Conservation (phyloP, 495 filamentous ascomycete genomes). For the Penicillium coprophilum region DNA sequence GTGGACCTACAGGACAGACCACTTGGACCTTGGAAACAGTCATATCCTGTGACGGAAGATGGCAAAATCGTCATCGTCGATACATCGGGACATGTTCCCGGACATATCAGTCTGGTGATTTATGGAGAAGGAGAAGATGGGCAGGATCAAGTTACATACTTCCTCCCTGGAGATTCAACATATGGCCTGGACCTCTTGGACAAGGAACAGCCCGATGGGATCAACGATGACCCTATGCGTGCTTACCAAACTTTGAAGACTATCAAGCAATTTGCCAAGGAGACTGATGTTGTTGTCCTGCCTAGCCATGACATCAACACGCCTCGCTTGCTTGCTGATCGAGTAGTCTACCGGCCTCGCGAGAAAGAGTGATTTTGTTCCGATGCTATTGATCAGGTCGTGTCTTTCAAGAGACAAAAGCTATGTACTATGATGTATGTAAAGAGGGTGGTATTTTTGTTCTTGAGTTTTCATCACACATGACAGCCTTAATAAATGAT, state of each 20-base stretch:
- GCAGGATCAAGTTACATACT: slow-evolving; percentile 18
- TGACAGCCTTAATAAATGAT: background rate
- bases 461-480: background rate
- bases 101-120: slow-evolving; percentile 29
- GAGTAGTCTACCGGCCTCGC: slow-evolving; percentile 15
- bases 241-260: slow-evolving; percentile 25
- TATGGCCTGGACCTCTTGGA: slow-evolving; percentile 31
- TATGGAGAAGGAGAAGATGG: slow-evolving; percentile 12
- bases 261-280: slow-evolving; percentile 32
- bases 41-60: slow-evolving; percentile 31
- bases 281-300: slow-evolving; percentile 26
- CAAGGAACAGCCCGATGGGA: slow-evolving; percentile 31
- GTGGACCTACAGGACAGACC: slow-evolving; percentile 21
- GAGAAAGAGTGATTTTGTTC: background rate
- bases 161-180: slow-evolving; percentile 33
- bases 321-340: slow-evolving; percentile 16
- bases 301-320: slow-evolving; percentile 31
- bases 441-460: background rate
- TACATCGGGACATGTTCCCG: slow-evolving; percentile 36
- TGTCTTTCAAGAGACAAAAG: no score
- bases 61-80: slow-evolving; percentile 30
- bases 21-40: slow-evolving; percentile 30
- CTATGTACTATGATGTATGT: background rate
- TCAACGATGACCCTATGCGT: slow-evolving; percentile 28
- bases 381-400: background rate